Percentiles rank a stretch among this genome's conserved stretches.
Conservation (phyloP, 2,329 filamentous ascomycete genomes). For the Arthrinium phaeospermum region DNA sequence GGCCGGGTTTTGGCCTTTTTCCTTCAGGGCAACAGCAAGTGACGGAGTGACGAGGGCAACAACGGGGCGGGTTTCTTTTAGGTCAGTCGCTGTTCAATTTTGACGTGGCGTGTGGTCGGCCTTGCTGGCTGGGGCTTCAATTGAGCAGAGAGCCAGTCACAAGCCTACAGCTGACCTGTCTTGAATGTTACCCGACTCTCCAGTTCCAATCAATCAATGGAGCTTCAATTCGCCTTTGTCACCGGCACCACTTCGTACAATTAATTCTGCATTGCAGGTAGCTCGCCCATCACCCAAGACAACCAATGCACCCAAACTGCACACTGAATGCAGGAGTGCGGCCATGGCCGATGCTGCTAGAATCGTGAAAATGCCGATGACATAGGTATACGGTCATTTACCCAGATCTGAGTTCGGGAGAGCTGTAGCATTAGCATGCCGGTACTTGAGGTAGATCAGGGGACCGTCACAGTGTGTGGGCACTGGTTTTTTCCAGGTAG, state of each 20-base stretch:
- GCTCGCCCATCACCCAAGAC: neutral
- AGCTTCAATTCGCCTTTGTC: neutral
- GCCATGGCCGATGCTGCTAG: neutral
- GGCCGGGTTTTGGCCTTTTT: neutral
- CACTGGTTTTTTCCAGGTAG: neutral
- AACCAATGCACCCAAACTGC: neutral
- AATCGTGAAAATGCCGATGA: neutral
- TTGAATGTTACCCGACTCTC: neutral
- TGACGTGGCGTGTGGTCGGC: neutral
- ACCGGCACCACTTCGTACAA: neutral
- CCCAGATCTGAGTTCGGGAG: slow-evolving; percentile 10
- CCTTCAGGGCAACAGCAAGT: slow-evolving; percentile 2
- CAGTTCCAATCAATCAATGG: slow-evolving; percentile 6
- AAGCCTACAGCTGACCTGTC: neutral
- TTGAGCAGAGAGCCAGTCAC: neutral
- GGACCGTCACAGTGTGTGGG: slow-evolving; percentile 7
- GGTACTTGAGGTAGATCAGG: slow-evolving; percentile 7
- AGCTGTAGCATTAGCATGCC: neutral
- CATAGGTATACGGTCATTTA: neutral
- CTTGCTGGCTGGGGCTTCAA: neutral
- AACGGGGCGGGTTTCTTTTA: slow-evolving; percentile 1
- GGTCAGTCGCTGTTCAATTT: slow-evolving; percentile 1
- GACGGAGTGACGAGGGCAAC: slow-evolving; percentile 11
- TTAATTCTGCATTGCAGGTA: slow-evolving; percentile 5
- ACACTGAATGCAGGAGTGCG: neutral